Evolutionary conservation across 345 rosid species (phyloP), one percentile per base, ranked within the genome.

Genomic region (Rhodamnia rubescens): DNA sequence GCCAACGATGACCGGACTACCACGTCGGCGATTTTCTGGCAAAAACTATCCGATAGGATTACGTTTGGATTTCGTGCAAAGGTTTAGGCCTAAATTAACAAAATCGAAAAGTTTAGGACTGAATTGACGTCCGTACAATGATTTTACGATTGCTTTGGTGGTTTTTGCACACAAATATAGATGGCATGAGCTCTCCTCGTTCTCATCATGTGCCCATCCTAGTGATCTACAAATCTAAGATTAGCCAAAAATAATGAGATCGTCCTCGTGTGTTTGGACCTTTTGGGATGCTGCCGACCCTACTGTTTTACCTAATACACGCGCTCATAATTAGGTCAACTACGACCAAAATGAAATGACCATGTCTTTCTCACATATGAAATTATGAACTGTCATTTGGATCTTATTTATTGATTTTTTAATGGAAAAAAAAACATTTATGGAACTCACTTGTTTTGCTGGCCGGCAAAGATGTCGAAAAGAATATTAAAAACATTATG

Each of bases 201-300:
- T 18, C 80, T 18, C 0, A 9, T 36, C 80, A 69, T 36, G 80
- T 69, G 47, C 80, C 80, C 47, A 69, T 36, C 47, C 80, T 21
- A 21, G 47, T 20, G 26, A 36, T 18, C 47, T 0, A 40, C 80
- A 36, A 69, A 69, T 36, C 80, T 24, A 5, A 2, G 47, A 69
- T 36, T 91, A 95, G 95, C 94, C 96, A 32, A 32, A 49, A 64
- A 24, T 50, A 50, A 58, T 40, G 85, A 82, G 20, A 40, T 36
- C 47, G 26, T 69, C 47, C 80, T 69, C 47, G 80, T 18, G 80
- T 36, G 80, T 29, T 69, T 69, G 80, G 80, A 69, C 80, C 14
- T 12, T 69, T 69, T 1, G 80, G 18, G 80, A 36, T 18, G 47
- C 36, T 69, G 26, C 80, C 80, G 47, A 69, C 47, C 47, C 80